Conservation (phyloP, 345 rosid genomes). For the Populus davidiana region DNA sequence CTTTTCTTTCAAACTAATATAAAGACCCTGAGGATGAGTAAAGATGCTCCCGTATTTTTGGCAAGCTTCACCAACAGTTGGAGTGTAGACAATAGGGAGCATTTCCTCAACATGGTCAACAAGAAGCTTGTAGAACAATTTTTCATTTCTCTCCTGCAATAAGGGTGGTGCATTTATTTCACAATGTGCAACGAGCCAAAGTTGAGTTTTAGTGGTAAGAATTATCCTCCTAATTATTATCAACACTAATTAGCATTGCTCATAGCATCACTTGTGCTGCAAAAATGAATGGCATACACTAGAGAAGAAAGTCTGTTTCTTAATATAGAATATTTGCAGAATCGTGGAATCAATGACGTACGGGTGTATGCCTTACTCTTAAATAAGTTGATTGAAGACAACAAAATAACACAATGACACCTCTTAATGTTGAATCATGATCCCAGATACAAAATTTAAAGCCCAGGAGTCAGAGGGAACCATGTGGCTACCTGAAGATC, state of each 20-base stretch:
- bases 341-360: neutral
- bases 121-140: slow-evolving; percentile 76
- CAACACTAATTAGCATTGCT: neutral
- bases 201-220: neutral
- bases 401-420: neutral
- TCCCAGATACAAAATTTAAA: neutral
- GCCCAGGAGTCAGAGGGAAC: neutral
- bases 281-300: neutral
- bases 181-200: neutral
- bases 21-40: slow-evolving; percentile 94
- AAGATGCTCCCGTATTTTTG: slow-evolving; percentile 97
- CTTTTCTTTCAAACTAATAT: slow-evolving; percentile 92
- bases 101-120: slow-evolving; percentile 89
- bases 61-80: slow-evolving; percentile 98
- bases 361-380: too few species aligned
- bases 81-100: slow-evolving; percentile 92
- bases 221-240: neutral
- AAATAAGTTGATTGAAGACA: neutral
- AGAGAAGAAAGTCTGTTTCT: neutral
- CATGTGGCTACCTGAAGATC: slow-evolving; percentile 70
- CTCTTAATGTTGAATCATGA: neutral
- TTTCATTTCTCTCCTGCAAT: neutral
- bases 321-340: neutral
- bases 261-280: neutral
- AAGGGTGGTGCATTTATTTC: neutral